Evolutionary conservation across 2,329 filamentous ascomycete genomes (phyloP), one percentile per base, ranked within the genome.

Genomic region (Pseudocercospora cruenta): DNA sequence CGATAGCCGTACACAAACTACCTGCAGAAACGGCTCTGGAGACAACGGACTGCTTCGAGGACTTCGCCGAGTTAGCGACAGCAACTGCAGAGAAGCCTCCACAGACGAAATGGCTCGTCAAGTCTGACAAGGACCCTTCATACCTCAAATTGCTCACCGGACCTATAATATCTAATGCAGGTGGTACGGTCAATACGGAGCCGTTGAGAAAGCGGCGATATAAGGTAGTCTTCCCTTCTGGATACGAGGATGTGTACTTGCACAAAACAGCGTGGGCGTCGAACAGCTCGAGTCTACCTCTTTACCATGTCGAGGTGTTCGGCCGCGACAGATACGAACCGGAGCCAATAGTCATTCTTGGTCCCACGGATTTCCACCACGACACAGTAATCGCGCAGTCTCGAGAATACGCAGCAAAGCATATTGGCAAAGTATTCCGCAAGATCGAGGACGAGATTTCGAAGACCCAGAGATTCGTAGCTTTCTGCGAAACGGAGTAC

Each of bases 231-330:
- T 72, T 68, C 33, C 70, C 70, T 19, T 58, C 67, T 10, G 54
- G 63, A 14, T 72, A 72, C 60, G 69, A 72, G 61, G 70, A 72
- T 31, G 70, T 72, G 57, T 70, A 64, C 47, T 65, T 72, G 28
- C 70, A 72, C 62, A 72, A 69, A 51, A 60, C 63, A 16, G 59
- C 60, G 2, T 72, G 67, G 67, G 51, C 58, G 3, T 36, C 59
- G 53, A 60, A 64, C 26, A 45, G 62, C 14, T 39, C 61, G 33
- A 55, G 31, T 9, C 64, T 72, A n/a, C 70, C 69, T 19, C 60
- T 58, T 24, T 69, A 64, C 47, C 63, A 68, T 51, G 58, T 70
- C 36, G 69, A 70, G 31, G 24, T 70, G 3, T 67, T 63, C 54
- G 62, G 61, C 9, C 43, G 22, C 58, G 59, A 67, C 1, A 62